These are phyloP conservation scores for Umbelopsis sp. DNA, from an alignment of 371 early-diverging fungal species.

Conservation along the genomic window DNA sequence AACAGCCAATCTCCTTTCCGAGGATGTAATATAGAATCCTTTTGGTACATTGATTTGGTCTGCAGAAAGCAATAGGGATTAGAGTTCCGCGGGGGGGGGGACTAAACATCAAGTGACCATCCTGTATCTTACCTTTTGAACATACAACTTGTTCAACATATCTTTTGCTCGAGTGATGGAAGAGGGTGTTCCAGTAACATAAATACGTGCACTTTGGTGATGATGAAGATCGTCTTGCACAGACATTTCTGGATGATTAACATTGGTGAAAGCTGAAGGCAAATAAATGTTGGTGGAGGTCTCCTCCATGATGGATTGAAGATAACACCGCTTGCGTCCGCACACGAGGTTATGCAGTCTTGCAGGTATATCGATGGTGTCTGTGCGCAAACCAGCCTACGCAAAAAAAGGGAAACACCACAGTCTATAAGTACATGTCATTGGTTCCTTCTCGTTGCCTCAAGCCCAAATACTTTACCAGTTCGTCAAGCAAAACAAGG, in stretches of 20 bases:
- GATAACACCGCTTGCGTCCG: conserved; percentile 63
- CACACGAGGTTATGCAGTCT: conserved; percentile 59
- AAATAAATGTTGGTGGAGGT: conserved; percentile 69
- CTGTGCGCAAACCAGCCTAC: conserved; percentile 32
- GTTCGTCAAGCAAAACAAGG: conserved; percentile 47
- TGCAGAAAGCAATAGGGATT: conserved; percentile 17
- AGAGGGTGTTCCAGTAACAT: conserved; percentile 38
- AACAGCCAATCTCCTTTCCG: conserved; percentile 83
- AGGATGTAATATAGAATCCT: conserved; percentile 49
- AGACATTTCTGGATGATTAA: conserved; percentile 24
- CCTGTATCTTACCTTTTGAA: conserved; percentile 39
- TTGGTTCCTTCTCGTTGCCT: too few relatives aligned
- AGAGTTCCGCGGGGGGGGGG: background rate
- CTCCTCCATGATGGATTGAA: conserved; percentile 69
- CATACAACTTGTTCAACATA: conserved; percentile 46
- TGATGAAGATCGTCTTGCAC: conserved; percentile 24
- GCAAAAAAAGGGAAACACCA: background rate
- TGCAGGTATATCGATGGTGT: conserved; percentile 34
- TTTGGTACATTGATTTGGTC: conserved; percentile 51
- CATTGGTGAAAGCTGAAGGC: conserved; percentile 58
- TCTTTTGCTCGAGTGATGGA: conserved; percentile 40
- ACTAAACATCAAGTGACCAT: background rate
- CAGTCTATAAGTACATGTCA: too few relatives aligned
- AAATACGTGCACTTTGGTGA: conserved; percentile 28
- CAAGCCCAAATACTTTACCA: conserved; percentile 27